A percentile compares a stretch with the other conserved stretches of the same genome.
These are phyloP conservation scores for Camellia sinensis DNA, from an alignment of 148 eudicot species.

Conservation along the genomic window DNA sequence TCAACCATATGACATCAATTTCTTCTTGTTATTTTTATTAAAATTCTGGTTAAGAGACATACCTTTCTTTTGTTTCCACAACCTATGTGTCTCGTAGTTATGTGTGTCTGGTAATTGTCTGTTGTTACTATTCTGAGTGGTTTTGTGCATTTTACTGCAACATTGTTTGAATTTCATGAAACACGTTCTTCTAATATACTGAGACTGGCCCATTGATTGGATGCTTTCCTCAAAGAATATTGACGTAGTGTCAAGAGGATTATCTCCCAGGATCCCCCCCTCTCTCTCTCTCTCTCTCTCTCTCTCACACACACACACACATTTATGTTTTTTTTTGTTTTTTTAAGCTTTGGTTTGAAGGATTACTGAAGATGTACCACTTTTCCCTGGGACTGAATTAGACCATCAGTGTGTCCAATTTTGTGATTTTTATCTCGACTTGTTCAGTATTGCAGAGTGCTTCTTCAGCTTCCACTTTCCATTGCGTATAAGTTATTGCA, in stretches of 20 bases:
- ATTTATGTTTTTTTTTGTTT: background rate
- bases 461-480: background rate
- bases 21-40: background rate
- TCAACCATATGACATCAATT: conserved; percentile 12
- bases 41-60: background rate
- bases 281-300: background rate
- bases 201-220: background rate
- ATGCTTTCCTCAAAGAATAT: background rate
- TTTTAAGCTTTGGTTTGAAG: background rate
- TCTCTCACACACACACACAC: too few relatives aligned
- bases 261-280: background rate
- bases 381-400: background rate
- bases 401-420: background rate
- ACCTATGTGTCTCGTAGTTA: background rate
- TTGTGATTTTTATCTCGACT: background rate
- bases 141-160: background rate
- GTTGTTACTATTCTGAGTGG: background rate
- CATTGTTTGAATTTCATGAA: background rate
- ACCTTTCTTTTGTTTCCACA: background rate
- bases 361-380: background rate
- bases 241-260: background rate
- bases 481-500: background rate
- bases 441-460: background rate
- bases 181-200: background rate
- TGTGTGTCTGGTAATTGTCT: background rate